Evolutionary conservation across 2,329 filamentous ascomycete species (phyloP), one percentile per base, ranked within the genome.

Genomic region (Triangularia setosa): DNA sequence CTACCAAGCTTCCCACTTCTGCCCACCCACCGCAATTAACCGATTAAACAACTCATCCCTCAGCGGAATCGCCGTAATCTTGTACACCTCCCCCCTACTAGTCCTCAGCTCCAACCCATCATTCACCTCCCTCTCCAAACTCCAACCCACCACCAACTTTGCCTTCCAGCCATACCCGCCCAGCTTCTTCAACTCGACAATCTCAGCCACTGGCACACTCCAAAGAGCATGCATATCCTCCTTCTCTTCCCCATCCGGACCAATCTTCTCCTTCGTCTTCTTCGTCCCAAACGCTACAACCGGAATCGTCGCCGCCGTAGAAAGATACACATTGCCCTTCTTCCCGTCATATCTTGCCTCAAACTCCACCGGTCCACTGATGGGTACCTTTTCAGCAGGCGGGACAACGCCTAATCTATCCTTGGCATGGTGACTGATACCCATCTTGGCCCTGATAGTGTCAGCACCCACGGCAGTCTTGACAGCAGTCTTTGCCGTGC

Each of bases 111-210:
- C 81, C 68, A 96, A 70, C 0, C 90, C 91, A 77, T 95, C 92
- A 0, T 89, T 86, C 28, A 95, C 86, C 74, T 93, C 87, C 57
- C 87, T 82, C 0, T 87, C 84, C 71, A 92, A 83, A 0, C 90
- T 88, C 90, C 92, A 92, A 0, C 91, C 91, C 0, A 95, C 90
- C 1, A 95, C 83, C 58, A 95, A 78, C 79, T 92, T 94, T 1
- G 87, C 87, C 77, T 95, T 96, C 91, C 91, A 96, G 0, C 91
- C 91, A 35, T 93, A 80, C 0, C 92, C 92, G 4, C 92, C 91
- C 1, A 93, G 79, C 77, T 96, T 96, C 74, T 87, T 90, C 61
- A 96, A 73, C 74, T 93, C 90, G 59, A 75, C 79, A 55, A 96
- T 89, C 16, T 94, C 89, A 0, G 82, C 82, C 3, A 95, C 83